A percentile compares a stretch with the other conserved stretches of the same genome.
These are phyloP conservation scores for Acacia melanoxylon DNA, from an alignment of 306 rosid genomes.

Conservation along the genomic window DNA sequence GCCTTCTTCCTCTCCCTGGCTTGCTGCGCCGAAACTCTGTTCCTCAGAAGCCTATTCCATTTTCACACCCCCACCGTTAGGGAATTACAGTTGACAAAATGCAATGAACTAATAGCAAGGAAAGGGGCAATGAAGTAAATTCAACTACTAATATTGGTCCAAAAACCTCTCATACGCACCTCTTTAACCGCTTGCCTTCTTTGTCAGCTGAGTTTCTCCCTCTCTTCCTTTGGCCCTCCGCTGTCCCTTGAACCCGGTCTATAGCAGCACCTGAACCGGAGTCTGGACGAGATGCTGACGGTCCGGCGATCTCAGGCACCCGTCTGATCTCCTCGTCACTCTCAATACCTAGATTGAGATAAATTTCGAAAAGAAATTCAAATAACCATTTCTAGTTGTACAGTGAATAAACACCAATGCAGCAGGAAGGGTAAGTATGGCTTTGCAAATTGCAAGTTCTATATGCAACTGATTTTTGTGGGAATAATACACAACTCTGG, in stretches of 20 bases:
- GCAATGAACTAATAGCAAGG: neutral
- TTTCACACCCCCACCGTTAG: neutral
- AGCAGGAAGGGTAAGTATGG: neutral
- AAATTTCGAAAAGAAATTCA: slow-evolving; percentile 7
- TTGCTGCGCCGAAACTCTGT: slow-evolving; percentile 80
- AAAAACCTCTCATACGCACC: slow-evolving; percentile 40
- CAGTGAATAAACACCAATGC: neutral
- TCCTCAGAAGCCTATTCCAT: slow-evolving; percentile 55
- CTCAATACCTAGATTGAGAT: slow-evolving; percentile 60
- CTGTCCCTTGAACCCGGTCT: slow-evolving; percentile 62
- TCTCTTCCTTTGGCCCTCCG: slow-evolving; percentile 81
- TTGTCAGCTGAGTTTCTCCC: slow-evolving; percentile 93
- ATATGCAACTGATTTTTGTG: slow-evolving; percentile 4
- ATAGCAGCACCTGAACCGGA: slow-evolving; percentile 63
- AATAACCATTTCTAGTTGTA: neutral
- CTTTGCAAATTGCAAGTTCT: neutral
- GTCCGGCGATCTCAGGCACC: slow-evolving; percentile 94
- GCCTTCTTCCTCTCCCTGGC: slow-evolving; percentile 84
- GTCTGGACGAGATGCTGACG: slow-evolving; percentile 70
- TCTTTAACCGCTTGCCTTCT: slow-evolving; percentile 90
- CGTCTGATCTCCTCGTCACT: slow-evolving; percentile 99
- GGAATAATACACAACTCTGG: neutral
- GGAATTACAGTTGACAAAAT: neutral
- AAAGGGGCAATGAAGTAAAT: slow-evolving; percentile 18
- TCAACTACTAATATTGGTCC: neutral